A percentile compares a stretch with the other conserved stretches of the same genome.
Evolutionary conservation across 202 grass and related monocot genomes (phyloP).

Genomic region (Bolboschoenoplectus hybrid): DNA sequence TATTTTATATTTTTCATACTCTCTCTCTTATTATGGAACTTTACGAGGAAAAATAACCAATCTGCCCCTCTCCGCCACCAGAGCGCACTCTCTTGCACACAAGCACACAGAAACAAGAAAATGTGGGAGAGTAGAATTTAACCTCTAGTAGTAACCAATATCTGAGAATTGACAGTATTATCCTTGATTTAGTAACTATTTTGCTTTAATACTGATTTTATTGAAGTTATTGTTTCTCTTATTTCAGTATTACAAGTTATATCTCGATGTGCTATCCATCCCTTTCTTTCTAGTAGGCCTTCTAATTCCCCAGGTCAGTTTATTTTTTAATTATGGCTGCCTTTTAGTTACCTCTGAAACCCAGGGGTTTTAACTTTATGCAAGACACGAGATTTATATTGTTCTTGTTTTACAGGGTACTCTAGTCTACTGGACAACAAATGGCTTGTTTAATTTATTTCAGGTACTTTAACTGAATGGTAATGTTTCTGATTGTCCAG

Average conservation of each 20-base stretch:
- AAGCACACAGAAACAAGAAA: neutral
- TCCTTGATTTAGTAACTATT: slow-evolving; percentile 18
- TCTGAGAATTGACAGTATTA: slow-evolving; percentile 26
- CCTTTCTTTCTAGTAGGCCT: slow-evolving; percentile 79
- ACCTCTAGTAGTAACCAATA: neutral
- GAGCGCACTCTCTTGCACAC: neutral
- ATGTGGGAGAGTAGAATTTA: neutral
- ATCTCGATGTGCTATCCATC: slow-evolving; percentile 67
- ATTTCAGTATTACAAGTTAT: slow-evolving; percentile 90
- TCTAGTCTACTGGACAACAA: slow-evolving; percentile 91
- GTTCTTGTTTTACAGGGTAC: slow-evolving; percentile 59
- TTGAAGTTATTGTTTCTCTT: slow-evolving; percentile 41
- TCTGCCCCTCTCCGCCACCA: neutral
- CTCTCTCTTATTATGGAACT: slow-evolving; percentile 39
- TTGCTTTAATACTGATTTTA: slow-evolving; percentile 30
- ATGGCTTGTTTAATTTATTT: slow-evolving; percentile 69
- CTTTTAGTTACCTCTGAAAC: slow-evolving; percentile 23
- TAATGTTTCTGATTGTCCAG: neutral
- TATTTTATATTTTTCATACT: neutral
- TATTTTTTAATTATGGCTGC: slow-evolving; percentile 38
- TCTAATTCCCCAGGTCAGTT: slow-evolving; percentile 76
- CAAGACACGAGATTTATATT: neutral
- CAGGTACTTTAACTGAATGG: slow-evolving; percentile 51
- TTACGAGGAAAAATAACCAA: slow-evolving; percentile 19
- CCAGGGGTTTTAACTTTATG: slow-evolving; percentile 8